Evolutionary conservation across 495 filamentous ascomycete species (phyloP).

Genomic region (Neurospora pannonica): DNA sequence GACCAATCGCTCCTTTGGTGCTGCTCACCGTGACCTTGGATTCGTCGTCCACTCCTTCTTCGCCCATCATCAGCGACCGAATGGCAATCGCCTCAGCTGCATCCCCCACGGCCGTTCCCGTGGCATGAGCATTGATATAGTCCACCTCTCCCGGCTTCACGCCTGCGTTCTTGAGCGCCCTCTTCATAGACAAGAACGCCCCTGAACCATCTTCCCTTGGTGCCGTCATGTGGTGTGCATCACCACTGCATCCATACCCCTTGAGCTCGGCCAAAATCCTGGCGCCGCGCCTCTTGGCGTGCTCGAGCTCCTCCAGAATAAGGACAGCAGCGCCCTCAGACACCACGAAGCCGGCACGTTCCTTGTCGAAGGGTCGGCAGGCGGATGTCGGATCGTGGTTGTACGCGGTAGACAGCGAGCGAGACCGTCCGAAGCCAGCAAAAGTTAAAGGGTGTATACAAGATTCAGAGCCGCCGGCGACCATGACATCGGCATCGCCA

Average conservation of each 20-base stretch:
- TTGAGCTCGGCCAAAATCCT: constrained; percentile 79
- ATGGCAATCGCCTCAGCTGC: constrained; percentile 82
- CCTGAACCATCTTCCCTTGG: constrained; percentile 74
- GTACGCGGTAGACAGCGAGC: constrained; percentile 71
- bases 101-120: constrained; percentile 77
- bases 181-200: constrained; percentile 74
- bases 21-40: constrained; percentile 74
- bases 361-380: constrained; percentile 82
- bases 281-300: constrained; percentile 70
- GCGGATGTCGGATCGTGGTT: constrained; percentile 65
- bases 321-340: constrained; percentile 85
- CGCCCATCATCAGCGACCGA: constrained; percentile 62
- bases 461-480: constrained; percentile 87
- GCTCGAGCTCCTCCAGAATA: constrained; percentile 82
- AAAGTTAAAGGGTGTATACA: constrained; percentile 94
- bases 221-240: constrained; percentile 89
- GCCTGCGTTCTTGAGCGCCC: constrained; percentile 64
- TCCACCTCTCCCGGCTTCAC: constrained; percentile 62
- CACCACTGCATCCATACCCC: constrained; percentile 80
- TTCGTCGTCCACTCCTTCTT: constrained; percentile 53
- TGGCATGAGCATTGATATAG: constrained; percentile 95
- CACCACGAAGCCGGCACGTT: constrained; percentile 79
- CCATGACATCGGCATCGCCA: constrained; percentile 89
- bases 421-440: constrained; percentile 79
- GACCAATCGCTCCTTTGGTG: constrained; percentile 88